Base-by-base conservation (phyloP, 1,284 basidiomycete genomes). In the Polyporus tsugae region DNA sequence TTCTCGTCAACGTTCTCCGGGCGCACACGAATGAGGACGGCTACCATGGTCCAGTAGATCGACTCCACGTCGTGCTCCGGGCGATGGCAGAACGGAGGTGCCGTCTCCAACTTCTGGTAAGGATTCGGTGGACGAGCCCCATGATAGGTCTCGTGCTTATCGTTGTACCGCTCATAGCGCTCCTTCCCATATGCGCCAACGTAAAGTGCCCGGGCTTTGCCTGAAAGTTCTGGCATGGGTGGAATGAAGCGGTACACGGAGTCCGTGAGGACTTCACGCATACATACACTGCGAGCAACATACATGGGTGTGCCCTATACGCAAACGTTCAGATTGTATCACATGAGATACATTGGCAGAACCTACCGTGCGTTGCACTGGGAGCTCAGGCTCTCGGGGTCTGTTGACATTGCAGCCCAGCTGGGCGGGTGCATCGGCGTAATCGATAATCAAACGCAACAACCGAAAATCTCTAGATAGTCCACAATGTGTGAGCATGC, bases 1-100 rank as follows among this genome's bases (percentile, higher is more conserved):
- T 60, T 10, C 15, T 5, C n/a, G 10, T 19, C 5, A 10, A 13
- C 1, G 33, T 25, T 17, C 13, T 10, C 38, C 4, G 49, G 49
- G 9, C 9, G 25, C 5, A 52, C 49, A 11, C n/a, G 7, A 0
- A 60, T 38, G n/a, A 60, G 38, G 4, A n/a, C 39, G 19, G 17
- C 25, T 3, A 41, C 58, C 6, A 41, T 19, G 0, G 58, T 25
- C 58, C 58, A 60, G 22, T 60, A 60, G 13, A 60, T 13, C 7
- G 58, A 60, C 39, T 60, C 58, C 5, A 60, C 58, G 38, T 60
- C 58, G 36, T 60, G 38, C 35, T 60, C 58, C 5, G 58, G 4
- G 10, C 58, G 58, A 41, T 60, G 58, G 36, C 10, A 1, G 19
- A 39, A 60, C 10, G 36, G 19, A 4, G 58, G 58, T 4, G 22